These are phyloP conservation scores for Blastosporella zonata DNA, from an alignment of 1,284 basidiomycete genomes.

Conservation along the genomic window DNA sequence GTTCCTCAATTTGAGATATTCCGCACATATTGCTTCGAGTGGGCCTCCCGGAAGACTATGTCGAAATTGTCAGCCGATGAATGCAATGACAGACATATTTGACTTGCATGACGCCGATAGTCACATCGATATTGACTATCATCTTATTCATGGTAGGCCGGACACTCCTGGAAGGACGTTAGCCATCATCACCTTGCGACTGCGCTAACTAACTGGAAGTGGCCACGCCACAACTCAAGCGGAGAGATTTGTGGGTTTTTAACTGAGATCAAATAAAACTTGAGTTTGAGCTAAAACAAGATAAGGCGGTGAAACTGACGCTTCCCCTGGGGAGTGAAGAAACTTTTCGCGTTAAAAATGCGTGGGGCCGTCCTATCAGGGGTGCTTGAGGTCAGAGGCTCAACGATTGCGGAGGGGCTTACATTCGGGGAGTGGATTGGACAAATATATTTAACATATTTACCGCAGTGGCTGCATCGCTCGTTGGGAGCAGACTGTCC, in stretches of 20 bases:
- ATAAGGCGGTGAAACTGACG: constrained; percentile 6
- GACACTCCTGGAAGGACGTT: constrained; percentile 30
- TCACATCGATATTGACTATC: constrained; percentile 40
- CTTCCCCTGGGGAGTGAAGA: constrained; percentile 24
- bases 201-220: constrained; percentile 31
- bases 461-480: constrained; percentile 23
- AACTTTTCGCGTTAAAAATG: constrained; percentile 28
- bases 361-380: constrained; percentile 19
- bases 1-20: constrained; percentile 24
- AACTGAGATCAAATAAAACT: constrained; percentile 7
- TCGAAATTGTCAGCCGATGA: constrained; percentile 8
- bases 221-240: constrained; percentile 35
- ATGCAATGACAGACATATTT: background rate
- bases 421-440: constrained; percentile 32
- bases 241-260: constrained; percentile 22
- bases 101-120: constrained; percentile 36
- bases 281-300: background rate
- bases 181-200: background rate
- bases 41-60: constrained; percentile 23
- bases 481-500: constrained; percentile 15
- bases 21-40: constrained; percentile 27
- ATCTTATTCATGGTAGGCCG: constrained; percentile 33
- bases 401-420: constrained; percentile 1
- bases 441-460: constrained; percentile 37
- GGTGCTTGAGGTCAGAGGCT: background rate